phyloP scores from a whole-genome alignment of 2,329 filamentous ascomycete genomes.

The Acarospora socialis region DNA sequence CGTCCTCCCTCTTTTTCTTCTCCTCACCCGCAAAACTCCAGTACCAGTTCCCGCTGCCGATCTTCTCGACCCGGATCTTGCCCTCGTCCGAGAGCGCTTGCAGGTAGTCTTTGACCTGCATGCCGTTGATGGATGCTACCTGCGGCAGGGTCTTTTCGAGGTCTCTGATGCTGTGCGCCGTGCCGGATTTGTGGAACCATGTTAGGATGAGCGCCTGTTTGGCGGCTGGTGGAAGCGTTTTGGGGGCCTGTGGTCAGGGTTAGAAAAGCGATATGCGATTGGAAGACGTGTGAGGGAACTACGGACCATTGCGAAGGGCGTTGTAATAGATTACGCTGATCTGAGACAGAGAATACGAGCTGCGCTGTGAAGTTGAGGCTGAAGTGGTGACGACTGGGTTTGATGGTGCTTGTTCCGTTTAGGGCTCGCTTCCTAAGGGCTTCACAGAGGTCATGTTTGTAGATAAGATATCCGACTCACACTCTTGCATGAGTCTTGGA shows the following conservation, averaged over 20 bases:
- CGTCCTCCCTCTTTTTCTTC: slow-evolving; percentile 17
- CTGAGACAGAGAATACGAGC: too few relatives aligned
- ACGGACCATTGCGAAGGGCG: too few relatives aligned
- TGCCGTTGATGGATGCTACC: slow-evolving; percentile 48
- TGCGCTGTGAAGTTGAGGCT: too few relatives aligned
- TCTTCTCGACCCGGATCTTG: slow-evolving; percentile 52
- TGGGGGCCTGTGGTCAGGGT: slow-evolving; percentile 9
- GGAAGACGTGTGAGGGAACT: too few relatives aligned
- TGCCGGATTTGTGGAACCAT: slow-evolving; percentile 45
- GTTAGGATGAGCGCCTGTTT: slow-evolving; percentile 33
- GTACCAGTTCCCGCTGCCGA: slow-evolving; percentile 59
- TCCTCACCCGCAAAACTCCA: slow-evolving; percentile 34
- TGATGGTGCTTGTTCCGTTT: too few relatives aligned
- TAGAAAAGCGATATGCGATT: too few relatives aligned
- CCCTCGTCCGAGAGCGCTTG: slow-evolving; percentile 47
- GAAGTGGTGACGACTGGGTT: too few relatives aligned
- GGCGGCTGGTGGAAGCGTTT: slow-evolving; percentile 2
- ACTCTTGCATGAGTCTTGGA: too few relatives aligned
- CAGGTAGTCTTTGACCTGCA: slow-evolving; percentile 55
- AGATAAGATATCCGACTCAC: too few relatives aligned
- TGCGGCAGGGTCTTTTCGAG: slow-evolving; percentile 50
- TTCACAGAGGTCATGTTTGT: too few relatives aligned
- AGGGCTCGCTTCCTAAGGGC: too few relatives aligned
- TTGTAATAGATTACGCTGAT: too few relatives aligned
- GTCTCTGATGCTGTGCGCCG: slow-evolving; percentile 52